These are phyloP conservation scores for Astragalus membranaceus DNA, from an alignment of 306 rosid genomes.

Conservation along the genomic window DNA sequence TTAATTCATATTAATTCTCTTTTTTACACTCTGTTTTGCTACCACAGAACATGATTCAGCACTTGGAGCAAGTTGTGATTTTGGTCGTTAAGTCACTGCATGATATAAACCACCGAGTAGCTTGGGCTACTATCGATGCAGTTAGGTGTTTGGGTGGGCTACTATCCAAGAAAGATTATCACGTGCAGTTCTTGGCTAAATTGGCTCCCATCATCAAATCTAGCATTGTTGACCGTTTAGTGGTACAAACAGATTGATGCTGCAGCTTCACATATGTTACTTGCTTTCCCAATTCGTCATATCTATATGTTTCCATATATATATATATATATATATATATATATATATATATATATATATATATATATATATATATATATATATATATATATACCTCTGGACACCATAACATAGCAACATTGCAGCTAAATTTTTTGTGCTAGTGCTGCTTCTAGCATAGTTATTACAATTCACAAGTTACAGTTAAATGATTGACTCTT, in stretches of 20 bases:
- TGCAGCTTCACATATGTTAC: not conserved
- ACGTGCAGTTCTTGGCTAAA: not conserved
- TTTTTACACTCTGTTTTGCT: not conserved
- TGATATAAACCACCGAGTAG: constrained; percentile 3
- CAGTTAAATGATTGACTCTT: not conserved
- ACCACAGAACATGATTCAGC: not conserved
- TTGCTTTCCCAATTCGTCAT: not conserved
- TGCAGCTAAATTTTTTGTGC: not conserved
- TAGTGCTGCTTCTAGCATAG: not conserved
- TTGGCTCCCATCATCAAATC: not conserved
- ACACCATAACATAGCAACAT: not conserved
- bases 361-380: too few species aligned
- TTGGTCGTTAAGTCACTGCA: not conserved
- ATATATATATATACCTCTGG: not conserved
- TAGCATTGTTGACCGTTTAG: not conserved
- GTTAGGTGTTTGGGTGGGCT: not conserved
- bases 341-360: too few species aligned
- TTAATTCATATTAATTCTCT: not conserved
- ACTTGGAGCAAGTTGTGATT: not conserved
- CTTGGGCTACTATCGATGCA: constrained; percentile 17
- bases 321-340: too few species aligned
- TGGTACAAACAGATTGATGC: constrained; percentile 10
- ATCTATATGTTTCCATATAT: not conserved
- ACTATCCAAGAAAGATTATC: not conserved
- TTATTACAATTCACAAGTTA: not conserved